Evolutionary conservation across 345 rosid genomes (phyloP).

Genomic region (Turritis glabra): DNA sequence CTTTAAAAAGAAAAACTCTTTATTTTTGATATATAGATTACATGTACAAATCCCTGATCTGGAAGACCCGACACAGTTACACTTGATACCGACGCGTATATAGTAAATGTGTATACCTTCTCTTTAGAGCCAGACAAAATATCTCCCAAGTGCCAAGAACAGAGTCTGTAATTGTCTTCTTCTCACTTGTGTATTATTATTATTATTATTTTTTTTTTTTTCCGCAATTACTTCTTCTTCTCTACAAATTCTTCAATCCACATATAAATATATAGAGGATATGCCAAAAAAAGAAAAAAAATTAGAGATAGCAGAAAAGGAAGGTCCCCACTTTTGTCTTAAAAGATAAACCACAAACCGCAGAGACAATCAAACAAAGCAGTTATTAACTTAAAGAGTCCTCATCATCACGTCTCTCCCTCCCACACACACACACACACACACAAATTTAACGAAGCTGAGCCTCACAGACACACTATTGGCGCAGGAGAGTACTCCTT

Average conservation of each 20-base stretch:
- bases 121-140: neutral
- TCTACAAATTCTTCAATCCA: neutral
- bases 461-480: neutral
- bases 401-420: slow-evolving; percentile 18
- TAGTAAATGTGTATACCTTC: too few relatives aligned
- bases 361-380: slow-evolving; percentile 20
- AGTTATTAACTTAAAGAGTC: neutral
- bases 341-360: slow-evolving; percentile 39
- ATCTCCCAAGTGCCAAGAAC: slow-evolving; percentile 10
- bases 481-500: too few relatives aligned
- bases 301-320: neutral
- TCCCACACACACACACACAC: too few relatives aligned
- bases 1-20: neutral
- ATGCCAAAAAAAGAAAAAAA: neutral
- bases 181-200: neutral
- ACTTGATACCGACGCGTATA: too few relatives aligned
- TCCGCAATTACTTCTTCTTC: neutral
- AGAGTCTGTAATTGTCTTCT: neutral
- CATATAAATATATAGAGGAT: neutral
- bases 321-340: slow-evolving; percentile 24
- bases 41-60: neutral
- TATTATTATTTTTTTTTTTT: neutral
- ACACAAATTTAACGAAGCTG: neutral
- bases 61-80: too few relatives aligned
- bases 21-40: neutral